Evolutionary conservation across 1,139 yeast species (phyloP), one percentile per base, ranked within the genome.

Genomic region (Suhomyces kunorum): DNA sequence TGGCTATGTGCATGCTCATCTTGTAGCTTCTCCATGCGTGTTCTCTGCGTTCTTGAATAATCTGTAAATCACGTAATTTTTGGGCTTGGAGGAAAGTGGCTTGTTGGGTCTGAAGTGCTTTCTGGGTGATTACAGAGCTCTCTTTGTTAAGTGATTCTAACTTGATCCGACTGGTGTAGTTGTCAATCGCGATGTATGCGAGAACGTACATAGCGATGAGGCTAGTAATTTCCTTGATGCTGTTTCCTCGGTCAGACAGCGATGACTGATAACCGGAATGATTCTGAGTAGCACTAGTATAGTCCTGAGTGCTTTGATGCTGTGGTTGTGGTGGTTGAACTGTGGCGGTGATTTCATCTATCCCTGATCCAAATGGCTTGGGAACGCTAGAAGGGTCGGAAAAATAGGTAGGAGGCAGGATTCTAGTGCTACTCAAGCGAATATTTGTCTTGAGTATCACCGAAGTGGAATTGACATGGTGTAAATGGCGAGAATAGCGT

Each of bases 1-100:
- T 59, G 1, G 86, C 87, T 30, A 83, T 68, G 54, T 83, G 88
- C 52, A 81, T 61, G 7, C 78, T 71, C 83, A 82, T 76, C 55
- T 76, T 78, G 68, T 74, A 75, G 51, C 71, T 71, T 40, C 84
- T 68, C 49, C 74, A 78, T 34, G 73, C 76, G 32, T 57, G 61
- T 34, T 65, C 74, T 52, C 65, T 69, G 40, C 76, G 64, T 56
- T 74, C 83, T 53, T 68, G 72, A 45, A 73, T 53, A 34, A 63
- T 64, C 53, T 66, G 78, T 23, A 69, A 49, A 42, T 78, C 82
- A 40, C 71, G 63, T 48, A 71, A 68, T 58, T 76, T 72, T 35
- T 73, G 58, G 8, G 69, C 73, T 23, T 68, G 69, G 34, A 67
- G 58, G 44, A 70, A 71, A 44, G 63, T 74, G 50, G 59, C 69